Percentiles rank a stretch among this genome's conserved stretches.
Evolutionary conservation across 1,284 basidiomycete genomes (phyloP).

Genomic region (Trichosporon ovoides): DNA sequence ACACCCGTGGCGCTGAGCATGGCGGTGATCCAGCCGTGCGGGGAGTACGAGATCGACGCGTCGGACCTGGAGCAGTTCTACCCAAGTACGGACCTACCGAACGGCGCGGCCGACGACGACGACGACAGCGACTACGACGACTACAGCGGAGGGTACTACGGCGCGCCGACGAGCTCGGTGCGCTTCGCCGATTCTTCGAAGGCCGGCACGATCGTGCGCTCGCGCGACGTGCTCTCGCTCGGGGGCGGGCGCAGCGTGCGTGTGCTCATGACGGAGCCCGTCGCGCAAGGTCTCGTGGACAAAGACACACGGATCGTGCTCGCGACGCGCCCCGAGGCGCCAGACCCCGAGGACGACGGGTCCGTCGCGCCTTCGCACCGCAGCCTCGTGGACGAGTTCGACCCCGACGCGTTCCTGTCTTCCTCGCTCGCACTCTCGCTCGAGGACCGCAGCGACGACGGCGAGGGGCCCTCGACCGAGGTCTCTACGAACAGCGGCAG

Average conservation of each 20-base stretch:
- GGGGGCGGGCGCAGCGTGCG: slow-evolving; percentile 22
- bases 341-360: slow-evolving; percentile 22
- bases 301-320: slow-evolving; percentile 58
- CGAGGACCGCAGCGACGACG: slow-evolving; percentile 28
- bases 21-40: slow-evolving; percentile 37
- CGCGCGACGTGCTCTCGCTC: slow-evolving; percentile 12
- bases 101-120: slow-evolving; percentile 12
- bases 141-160: slow-evolving; percentile 4
- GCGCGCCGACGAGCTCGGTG: slow-evolving; percentile 7
- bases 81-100: slow-evolving; percentile 5
- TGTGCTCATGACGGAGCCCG: slow-evolving; percentile 57
- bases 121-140: slow-evolving; percentile 9
- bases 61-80: slow-evolving; percentile 21
- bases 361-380: slow-evolving; percentile 29
- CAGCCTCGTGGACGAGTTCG: slow-evolving; percentile 33
- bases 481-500: slow-evolving; percentile 38
- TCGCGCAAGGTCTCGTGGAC: slow-evolving; percentile 62
- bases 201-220: slow-evolving; percentile 16
- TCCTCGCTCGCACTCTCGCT: slow-evolving; percentile 19
- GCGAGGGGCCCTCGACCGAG: slow-evolving; percentile 20
- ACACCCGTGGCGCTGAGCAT: slow-evolving; percentile 36
- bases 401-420: slow-evolving; percentile 30
- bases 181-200: slow-evolving; percentile 14
- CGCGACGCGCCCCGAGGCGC: slow-evolving; percentile 20
- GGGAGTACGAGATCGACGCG: slow-evolving; percentile 22